Evolutionary conservation across 2,329 filamentous ascomycete species (phyloP).

Genomic region (Arachnopeziza araneosa): DNA sequence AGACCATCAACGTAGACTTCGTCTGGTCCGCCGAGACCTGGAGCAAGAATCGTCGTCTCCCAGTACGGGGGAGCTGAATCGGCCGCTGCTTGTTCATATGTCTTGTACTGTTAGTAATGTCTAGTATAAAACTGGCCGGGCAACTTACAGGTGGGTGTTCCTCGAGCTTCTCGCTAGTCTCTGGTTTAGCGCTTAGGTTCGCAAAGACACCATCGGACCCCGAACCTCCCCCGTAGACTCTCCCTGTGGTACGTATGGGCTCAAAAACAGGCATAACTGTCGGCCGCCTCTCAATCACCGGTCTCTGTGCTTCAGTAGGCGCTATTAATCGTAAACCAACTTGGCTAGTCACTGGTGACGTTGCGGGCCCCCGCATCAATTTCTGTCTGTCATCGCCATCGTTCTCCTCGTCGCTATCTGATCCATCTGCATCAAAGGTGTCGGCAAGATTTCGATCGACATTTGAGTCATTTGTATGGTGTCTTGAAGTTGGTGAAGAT

Average conservation of each 20-base stretch:
- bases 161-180: slow-evolving; percentile 71
- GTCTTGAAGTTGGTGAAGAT: slow-evolving; percentile 55
- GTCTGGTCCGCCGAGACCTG: slow-evolving; percentile 81
- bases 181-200: slow-evolving; percentile 87
- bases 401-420: slow-evolving; percentile 64
- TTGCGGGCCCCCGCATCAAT: slow-evolving; percentile 62
- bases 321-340: slow-evolving; percentile 28
- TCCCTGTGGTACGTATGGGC: slow-evolving; percentile 25
- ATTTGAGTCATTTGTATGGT: slow-evolving; percentile 33
- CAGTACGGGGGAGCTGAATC: slow-evolving; percentile 96
- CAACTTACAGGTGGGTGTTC: slow-evolving; percentile 84
- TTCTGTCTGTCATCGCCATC: slow-evolving; percentile 79
- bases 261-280: slow-evolving; percentile 26
- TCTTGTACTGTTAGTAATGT: slow-evolving; percentile 45
- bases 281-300: slow-evolving; percentile 21
- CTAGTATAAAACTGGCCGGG: slow-evolving; percentile 1
- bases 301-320: slow-evolving; percentile 14
- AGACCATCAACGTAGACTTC: slow-evolving; percentile 97
- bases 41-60: slow-evolving; percentile 96
- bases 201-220: slow-evolving; percentile 94
- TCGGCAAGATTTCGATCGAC: slow-evolving; percentile 83
- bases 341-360: slow-evolving; percentile 25
- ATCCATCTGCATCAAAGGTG: slow-evolving; percentile 81
- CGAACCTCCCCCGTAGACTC: slow-evolving; percentile 67
- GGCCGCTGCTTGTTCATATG: slow-evolving; percentile 96